phyloP scores from a whole-genome alignment of 2,329 filamentous ascomycete species.

The Fusarium concolor region DNA sequence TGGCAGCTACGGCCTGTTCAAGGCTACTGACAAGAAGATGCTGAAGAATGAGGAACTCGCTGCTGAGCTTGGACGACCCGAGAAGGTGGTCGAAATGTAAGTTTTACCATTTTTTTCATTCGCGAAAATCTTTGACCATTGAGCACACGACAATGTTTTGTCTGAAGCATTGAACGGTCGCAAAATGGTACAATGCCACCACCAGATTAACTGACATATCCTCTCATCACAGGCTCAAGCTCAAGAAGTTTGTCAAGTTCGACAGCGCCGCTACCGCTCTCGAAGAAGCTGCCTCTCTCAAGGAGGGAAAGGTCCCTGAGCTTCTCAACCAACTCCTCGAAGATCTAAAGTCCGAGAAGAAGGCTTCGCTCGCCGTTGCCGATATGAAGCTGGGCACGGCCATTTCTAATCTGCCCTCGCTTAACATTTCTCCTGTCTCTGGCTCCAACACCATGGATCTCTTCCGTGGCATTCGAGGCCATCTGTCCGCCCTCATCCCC shows the following conservation, averaged over 20 bases:
- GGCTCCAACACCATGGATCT: conserved; percentile 73
- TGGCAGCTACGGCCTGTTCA: conserved; percentile 93
- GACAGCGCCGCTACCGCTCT: conserved; percentile 91
- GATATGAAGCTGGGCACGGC: conserved; percentile 92
- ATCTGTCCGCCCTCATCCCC: conserved; percentile 90
- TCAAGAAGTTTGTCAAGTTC: conserved; percentile 98
- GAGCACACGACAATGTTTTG: conserved; percentile 11
- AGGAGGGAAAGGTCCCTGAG: conserved; percentile 94
- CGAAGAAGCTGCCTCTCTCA: conserved; percentile 87
- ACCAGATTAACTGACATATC: conserved; percentile 14
- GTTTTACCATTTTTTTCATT: conserved; percentile 48
- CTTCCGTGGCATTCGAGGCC: conserved; percentile 93
- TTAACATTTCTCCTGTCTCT: conserved; percentile 87
- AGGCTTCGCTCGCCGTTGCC: conserved; percentile 91
- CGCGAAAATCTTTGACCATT: conserved; percentile 15
- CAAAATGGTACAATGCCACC: conserved; percentile 4
- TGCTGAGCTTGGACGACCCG: conserved; percentile 79
- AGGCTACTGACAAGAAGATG: conserved; percentile 98
- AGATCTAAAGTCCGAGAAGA: conserved; percentile 96
- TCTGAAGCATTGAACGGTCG: conserved; percentile 10
- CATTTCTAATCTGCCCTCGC: conserved; percentile 89
- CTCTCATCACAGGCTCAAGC: conserved; percentile 75
- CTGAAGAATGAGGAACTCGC: conserved; percentile 86
- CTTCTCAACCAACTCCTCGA: conserved; percentile 86
- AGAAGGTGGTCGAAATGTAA: conserved; percentile 88